A percentile compares a stretch with the other conserved stretches of the same genome.
Evolutionary conservation across 2,329 filamentous ascomycete species (phyloP).

Genomic region (Aspergillus intermedius): DNA sequence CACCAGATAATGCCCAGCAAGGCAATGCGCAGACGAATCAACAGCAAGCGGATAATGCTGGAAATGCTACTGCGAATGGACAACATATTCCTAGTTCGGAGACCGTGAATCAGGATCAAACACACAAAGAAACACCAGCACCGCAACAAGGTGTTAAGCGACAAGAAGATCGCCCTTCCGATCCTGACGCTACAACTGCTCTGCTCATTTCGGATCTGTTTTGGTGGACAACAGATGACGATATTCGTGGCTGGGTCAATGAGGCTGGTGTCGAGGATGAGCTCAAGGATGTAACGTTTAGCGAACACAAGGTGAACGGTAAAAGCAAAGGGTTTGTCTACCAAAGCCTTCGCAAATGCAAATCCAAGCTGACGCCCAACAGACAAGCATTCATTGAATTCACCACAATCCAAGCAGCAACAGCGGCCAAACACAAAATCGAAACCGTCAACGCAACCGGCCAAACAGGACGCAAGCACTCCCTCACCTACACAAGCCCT

Average conservation of each 20-base stretch:
- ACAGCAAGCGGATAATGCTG: slow-evolving; percentile 19
- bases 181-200: slow-evolving; percentile 60
- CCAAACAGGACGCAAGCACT: slow-evolving; percentile 59
- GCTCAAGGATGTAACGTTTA: slow-evolving; percentile 89
- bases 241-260: slow-evolving; percentile 79
- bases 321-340: slow-evolving; percentile 83
- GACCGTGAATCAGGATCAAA: slow-evolving; percentile 14
- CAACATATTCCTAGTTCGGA: slow-evolving; percentile 15
- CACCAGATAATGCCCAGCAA: slow-evolving; percentile 26
- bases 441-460: slow-evolving; percentile 56
- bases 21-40: slow-evolving; percentile 8
- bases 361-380: slow-evolving; percentile 1
- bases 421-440: slow-evolving; percentile 74
- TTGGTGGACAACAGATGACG: slow-evolving; percentile 97
- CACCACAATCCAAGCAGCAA: slow-evolving; percentile 72
- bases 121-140: slow-evolving; percentile 17
- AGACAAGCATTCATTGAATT: slow-evolving; percentile 82
- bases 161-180: slow-evolving; percentile 54
- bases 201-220: slow-evolving; percentile 82
- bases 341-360: background rate
- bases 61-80: slow-evolving; percentile 19
- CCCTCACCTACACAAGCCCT: slow-evolving; percentile 68
- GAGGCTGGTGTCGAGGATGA: slow-evolving; percentile 76
- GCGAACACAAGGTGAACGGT: slow-evolving; percentile 97
- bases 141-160: slow-evolving; percentile 56